phyloP scores from a whole-genome alignment of 1,139 yeast species.

The Scheffersomyces cryptocercus region DNA sequence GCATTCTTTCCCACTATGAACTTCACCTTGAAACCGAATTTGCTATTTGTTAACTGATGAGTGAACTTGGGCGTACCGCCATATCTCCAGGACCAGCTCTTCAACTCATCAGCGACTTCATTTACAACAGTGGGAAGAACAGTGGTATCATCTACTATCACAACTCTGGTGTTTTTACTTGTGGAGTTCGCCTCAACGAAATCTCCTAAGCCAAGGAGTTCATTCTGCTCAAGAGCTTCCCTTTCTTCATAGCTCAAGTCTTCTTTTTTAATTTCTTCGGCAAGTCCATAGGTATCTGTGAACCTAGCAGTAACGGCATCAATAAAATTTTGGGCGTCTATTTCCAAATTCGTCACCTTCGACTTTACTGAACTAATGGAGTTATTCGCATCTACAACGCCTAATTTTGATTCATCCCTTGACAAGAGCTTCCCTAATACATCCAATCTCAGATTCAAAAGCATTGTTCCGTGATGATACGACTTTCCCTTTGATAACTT shows the following conservation, averaged over 20 bases:
- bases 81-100: conserved; percentile 69
- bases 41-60: conserved; percentile 39
- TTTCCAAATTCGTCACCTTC: conserved; percentile 64
- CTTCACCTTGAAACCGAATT: conserved; percentile 31
- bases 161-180: conserved; percentile 8
- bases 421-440: conserved; percentile 59
- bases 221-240: conserved; percentile 27
- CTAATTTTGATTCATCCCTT: conserved; percentile 43
- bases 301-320: conserved; percentile 50
- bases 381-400: conserved; percentile 56
- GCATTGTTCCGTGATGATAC: conserved; percentile 97
- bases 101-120: conserved; percentile 44
- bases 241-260: conserved; percentile 14
- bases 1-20: conserved; percentile 48
- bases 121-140: conserved; percentile 50
- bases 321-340: conserved; percentile 49
- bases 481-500: conserved; percentile 81
- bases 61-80: conserved; percentile 71
- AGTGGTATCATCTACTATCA: conserved; percentile 26
- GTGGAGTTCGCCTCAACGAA: conserved; percentile 22
- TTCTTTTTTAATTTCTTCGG: conserved; percentile 6
- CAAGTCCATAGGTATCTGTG: conserved; percentile 29
- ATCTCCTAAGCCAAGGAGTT: conserved; percentile 36
- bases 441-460: conserved; percentile 64
- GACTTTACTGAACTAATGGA: conserved; percentile 76